phyloP scores from a whole-genome alignment of 2,329 filamentous ascomycete species.

The Blastomyces silverae region DNA sequence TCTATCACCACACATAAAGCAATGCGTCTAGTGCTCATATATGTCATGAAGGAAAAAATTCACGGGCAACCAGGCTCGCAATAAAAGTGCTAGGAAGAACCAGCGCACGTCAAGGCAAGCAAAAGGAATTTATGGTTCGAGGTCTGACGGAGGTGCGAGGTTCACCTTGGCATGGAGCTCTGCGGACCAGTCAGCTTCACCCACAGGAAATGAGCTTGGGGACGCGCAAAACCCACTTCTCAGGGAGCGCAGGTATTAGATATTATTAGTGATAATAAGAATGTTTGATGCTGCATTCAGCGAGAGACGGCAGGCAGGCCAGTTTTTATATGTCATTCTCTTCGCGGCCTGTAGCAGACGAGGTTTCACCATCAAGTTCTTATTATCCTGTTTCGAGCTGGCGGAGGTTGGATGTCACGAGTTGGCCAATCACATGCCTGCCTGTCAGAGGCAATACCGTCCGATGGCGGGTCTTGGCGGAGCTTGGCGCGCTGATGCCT shows the following conservation, averaged over 20 bases:
- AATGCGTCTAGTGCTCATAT: constrained; percentile 7
- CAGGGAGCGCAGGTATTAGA: not conserved
- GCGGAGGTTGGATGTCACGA: not conserved
- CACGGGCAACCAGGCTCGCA: not conserved
- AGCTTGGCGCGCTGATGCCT: not conserved
- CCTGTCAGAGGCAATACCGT: not conserved
- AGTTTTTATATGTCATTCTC: not conserved
- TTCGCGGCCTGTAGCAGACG: not conserved
- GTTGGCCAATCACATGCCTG: constrained; percentile 1
- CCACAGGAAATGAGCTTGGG: not conserved
- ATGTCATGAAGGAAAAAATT: not conserved
- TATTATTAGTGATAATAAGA: not conserved
- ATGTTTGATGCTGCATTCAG: not conserved
- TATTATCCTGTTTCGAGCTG: not conserved
- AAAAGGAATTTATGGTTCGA: not conserved
- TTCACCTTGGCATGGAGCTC: constrained; percentile 10
- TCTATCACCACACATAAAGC: constrained; percentile 1
- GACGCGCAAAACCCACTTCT: not conserved
- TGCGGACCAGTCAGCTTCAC: constrained; percentile 3
- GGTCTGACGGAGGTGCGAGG: not conserved
- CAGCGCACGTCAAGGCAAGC: not conserved
- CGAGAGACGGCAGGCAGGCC: not conserved
- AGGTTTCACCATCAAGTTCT: not conserved
- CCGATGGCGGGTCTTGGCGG: not conserved
- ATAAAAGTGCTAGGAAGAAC: not conserved